These are phyloP conservation scores for Nakaseomyces glabratus DNA, from an alignment of 1,139 yeast species.

Conservation along the genomic window DNA sequence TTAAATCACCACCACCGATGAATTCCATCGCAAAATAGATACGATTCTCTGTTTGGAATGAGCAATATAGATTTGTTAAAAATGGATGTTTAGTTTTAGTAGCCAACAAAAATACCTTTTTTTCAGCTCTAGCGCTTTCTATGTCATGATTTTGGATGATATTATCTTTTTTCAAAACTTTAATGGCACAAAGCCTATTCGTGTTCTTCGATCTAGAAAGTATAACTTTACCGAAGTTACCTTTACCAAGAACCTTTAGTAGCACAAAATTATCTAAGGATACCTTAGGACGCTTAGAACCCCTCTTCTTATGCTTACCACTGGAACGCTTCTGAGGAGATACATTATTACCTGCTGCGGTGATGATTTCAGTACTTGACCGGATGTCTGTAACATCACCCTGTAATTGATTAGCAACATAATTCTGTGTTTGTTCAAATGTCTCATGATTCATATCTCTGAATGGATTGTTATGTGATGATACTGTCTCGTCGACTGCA, in stretches of 20 bases:
- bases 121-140: constrained; percentile 88
- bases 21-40: constrained; percentile 98
- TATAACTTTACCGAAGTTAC: constrained; percentile 97
- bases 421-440: constrained; percentile 16
- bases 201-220: constrained; percentile 80
- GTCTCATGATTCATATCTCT: constrained; percentile 22
- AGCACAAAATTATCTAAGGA: constrained; percentile 93
- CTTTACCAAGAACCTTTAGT: constrained; percentile 90
- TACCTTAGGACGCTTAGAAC: constrained; percentile 45
- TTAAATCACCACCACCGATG: constrained; percentile 93
- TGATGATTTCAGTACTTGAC: background rate
- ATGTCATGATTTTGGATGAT: constrained; percentile 94
- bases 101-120: constrained; percentile 84
- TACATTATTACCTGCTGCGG: background rate
- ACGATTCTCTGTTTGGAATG: constrained; percentile 96
- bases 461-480: constrained; percentile 24
- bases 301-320: constrained; percentile 21
- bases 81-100: constrained; percentile 89
- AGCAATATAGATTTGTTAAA: constrained; percentile 79
- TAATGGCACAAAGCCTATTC: constrained; percentile 78
- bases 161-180: constrained; percentile 89
- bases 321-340: constrained; percentile 7
- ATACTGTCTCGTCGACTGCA: constrained; percentile 6
- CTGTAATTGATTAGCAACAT: constrained; percentile 7
- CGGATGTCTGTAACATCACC: constrained; percentile 5